Conservation (phyloP, 202 grass and related monocot genomes). For the Carex arenaria region DNA sequence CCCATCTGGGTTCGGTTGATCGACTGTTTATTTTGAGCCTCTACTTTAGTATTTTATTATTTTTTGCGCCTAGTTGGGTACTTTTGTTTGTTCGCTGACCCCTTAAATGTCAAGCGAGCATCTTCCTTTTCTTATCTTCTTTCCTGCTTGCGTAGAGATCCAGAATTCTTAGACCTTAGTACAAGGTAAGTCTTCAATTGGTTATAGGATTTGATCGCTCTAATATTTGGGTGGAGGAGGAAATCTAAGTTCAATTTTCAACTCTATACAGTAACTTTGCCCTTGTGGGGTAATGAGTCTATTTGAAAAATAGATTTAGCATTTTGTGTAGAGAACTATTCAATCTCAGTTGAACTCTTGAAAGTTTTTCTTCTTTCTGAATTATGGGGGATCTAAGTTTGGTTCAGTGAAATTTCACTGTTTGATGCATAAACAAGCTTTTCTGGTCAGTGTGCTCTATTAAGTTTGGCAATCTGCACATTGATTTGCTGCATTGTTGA, state of each 20-base stretch:
- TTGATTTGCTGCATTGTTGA: neutral
- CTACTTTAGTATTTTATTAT: slow-evolving; percentile 13
- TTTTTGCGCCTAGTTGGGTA: neutral
- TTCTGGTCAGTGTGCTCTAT: neutral
- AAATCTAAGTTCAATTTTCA: slow-evolving; percentile 1
- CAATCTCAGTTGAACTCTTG: neutral
- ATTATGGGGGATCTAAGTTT: neutral
- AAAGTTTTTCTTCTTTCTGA: neutral
- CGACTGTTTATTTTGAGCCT: neutral
- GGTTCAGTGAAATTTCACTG: neutral
- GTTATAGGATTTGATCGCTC: neutral
- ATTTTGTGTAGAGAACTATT: neutral
- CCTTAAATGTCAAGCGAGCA: neutral
- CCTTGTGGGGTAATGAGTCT: neutral
- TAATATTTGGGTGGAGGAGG: neutral
- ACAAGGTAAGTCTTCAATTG: slow-evolving; percentile 14
- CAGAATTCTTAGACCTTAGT: slow-evolving; percentile 14
- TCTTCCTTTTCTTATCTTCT: slow-evolving; percentile 25
- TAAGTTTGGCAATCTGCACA: neutral
- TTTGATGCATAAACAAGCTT: neutral
- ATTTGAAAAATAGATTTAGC: neutral
- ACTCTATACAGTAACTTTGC: neutral
- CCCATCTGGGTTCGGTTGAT: slow-evolving; percentile 13
- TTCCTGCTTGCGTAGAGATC: slow-evolving; percentile 14
- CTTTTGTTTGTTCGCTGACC: slow-evolving; percentile 13